Conservation (phyloP, 2,329 filamentous ascomycete species). For the Colletotrichum spaethianum region DNA sequence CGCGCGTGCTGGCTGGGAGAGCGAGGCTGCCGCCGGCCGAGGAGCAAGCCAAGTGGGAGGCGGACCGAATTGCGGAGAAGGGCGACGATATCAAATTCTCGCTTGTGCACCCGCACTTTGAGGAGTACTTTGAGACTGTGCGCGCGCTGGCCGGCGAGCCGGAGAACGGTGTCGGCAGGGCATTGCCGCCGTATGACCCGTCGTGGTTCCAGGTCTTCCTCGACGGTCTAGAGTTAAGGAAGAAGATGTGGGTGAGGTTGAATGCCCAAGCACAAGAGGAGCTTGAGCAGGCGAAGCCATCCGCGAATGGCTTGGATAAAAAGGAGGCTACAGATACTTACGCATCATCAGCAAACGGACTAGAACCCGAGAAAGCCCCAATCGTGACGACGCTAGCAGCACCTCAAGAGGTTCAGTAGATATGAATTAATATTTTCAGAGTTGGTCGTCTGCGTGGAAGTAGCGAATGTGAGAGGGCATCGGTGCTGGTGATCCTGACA, state of each 20-base stretch:
- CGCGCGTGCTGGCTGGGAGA: conserved; percentile 70
- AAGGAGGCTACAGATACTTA: neutral
- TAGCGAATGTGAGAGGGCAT: neutral
- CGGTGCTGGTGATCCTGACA: neutral
- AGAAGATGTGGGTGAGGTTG: conserved; percentile 69
- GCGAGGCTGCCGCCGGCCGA: conserved; percentile 62
- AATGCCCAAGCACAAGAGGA: conserved; percentile 53
- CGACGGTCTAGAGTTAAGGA: conserved; percentile 68
- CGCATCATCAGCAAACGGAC: neutral
- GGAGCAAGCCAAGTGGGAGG: conserved; percentile 71
- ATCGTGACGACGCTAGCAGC: conserved; percentile 25
- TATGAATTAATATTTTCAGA: neutral
- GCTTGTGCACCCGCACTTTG: conserved; percentile 72
- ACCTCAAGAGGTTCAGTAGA: conserved; percentile 14
- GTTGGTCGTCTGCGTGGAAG: neutral
- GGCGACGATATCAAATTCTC: conserved; percentile 72
- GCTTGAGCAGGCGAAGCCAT: neutral
- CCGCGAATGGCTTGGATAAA: neutral
- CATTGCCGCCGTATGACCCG: conserved; percentile 59
- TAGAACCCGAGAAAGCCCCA: conserved; percentile 4
- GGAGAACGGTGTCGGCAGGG: conserved; percentile 57
- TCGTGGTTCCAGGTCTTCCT: conserved; percentile 66
- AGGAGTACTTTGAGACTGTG: conserved; percentile 74
- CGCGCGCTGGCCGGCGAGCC: conserved; percentile 64
- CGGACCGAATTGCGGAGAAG: conserved; percentile 63